Evolutionary conservation across 768 basidiomycete genomes (phyloP).

Genomic region (Nidularia pulvinata): DNA sequence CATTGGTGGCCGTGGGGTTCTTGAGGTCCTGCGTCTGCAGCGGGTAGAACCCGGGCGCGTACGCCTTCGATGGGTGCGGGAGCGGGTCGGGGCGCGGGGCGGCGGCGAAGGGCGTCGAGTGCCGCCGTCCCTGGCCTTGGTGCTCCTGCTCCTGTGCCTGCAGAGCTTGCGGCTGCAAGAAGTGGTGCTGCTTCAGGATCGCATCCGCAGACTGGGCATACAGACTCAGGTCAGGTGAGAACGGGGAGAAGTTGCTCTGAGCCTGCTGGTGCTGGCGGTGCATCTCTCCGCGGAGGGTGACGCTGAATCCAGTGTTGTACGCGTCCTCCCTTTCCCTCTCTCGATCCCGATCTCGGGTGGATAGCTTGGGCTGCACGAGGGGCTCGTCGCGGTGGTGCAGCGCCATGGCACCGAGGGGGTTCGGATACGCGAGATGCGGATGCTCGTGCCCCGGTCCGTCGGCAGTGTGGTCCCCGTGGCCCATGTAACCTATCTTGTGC

Average conservation of each 20-base stretch:
- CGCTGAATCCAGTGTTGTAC: not conserved
- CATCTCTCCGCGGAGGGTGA: no score
- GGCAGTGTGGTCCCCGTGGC: slow-evolving; percentile 4
- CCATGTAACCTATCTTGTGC: slow-evolving; percentile 49
- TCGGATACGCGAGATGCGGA: no score
- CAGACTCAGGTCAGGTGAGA: slow-evolving; percentile 72
- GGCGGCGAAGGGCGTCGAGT: slow-evolving; percentile 27
- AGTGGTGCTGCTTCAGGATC: not conserved
- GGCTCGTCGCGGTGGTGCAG: no score
- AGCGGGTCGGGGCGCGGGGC: slow-evolving; percentile 30
- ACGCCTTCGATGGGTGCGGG: slow-evolving; percentile 48
- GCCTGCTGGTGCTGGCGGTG: no score
- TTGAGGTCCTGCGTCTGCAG: slow-evolving; percentile 37
- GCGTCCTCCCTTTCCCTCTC: no score
- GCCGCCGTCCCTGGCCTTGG: slow-evolving; percentile 17
- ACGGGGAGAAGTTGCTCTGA: slow-evolving; percentile 59
- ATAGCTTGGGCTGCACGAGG: no score
- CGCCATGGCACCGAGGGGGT: not conserved
- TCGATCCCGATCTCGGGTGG: no score
- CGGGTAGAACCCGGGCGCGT: slow-evolving; percentile 50
- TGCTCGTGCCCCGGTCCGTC: no score
- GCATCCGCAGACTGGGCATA: slow-evolving; percentile 15
- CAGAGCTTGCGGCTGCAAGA: not conserved
- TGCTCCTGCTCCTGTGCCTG: slow-evolving; percentile 16
- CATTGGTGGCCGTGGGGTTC: slow-evolving; percentile 6